Evolutionary conservation across 2,329 filamentous ascomycete genomes (phyloP).

Genomic region (Endoconidiophora laricicola): DNA sequence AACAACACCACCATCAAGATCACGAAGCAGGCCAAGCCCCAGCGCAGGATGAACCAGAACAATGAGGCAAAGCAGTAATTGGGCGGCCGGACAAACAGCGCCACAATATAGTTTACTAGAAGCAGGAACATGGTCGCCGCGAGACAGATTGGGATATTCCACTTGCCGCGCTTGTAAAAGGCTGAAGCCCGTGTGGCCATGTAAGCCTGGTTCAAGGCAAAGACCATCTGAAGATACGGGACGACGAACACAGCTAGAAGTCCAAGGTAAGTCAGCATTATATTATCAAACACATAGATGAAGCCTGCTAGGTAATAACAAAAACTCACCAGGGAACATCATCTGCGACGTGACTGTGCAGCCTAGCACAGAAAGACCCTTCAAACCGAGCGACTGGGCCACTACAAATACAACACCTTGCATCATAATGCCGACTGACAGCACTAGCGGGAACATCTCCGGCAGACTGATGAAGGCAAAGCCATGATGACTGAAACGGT

Average conservation of each 20-base stretch:
- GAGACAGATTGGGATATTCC: constrained; percentile 39
- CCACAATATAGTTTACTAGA: constrained; percentile 41
- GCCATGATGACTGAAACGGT: constrained; percentile 20
- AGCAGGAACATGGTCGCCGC: constrained; percentile 32
- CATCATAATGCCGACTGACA: constrained; percentile 39
- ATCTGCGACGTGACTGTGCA: constrained; percentile 39
- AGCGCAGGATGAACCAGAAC: constrained; percentile 49
- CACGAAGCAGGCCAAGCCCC: constrained; percentile 39
- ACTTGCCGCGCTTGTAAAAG: constrained; percentile 42
- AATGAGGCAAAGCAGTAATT: constrained; percentile 50
- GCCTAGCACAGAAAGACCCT: constrained; percentile 31
- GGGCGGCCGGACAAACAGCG: constrained; percentile 35
- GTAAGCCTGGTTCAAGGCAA: constrained; percentile 43
- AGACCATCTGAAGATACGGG: constrained; percentile 48
- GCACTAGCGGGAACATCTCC: constrained; percentile 37
- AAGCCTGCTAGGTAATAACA: background rate
- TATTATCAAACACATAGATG: background rate
- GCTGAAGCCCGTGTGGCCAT: constrained; percentile 37
- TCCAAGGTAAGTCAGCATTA: background rate
- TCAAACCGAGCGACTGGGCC: constrained; percentile 38
- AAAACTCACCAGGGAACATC: constrained; percentile 39
- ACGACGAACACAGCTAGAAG: constrained; percentile 43
- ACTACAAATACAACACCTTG: constrained; percentile 42
- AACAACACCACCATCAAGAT: constrained; percentile 34
- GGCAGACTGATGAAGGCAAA: constrained; percentile 29